Base-by-base conservation (phyloP, 2,329 filamentous ascomycete genomes). In the Aspergillus uvarum region DNA sequence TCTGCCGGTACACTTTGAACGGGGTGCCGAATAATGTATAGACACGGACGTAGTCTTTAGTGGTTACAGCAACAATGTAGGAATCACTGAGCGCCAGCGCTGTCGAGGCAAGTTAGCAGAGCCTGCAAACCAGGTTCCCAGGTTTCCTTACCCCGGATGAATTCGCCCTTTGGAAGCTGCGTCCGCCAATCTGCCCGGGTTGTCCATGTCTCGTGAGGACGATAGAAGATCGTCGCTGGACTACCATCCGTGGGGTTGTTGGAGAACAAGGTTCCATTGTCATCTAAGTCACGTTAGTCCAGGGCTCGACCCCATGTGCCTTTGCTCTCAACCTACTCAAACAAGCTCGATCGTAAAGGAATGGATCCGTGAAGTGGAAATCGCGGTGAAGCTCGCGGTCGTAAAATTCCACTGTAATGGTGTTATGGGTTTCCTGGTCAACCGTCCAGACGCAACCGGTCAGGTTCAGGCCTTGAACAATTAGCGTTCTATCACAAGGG, bases 391-490 rank as follows among this genome's bases (percentile, higher is more conserved):
- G 88, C 67, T 96, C 92, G 60, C 92, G 89, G 74, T 99, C 96
- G 74, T 98, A 97, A 74, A 99, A 99, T 70, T 98, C 95, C 2
- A 98, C 93, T 0, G 93, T 97, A 11, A 99, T 89, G 1, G 95
- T 99, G 73, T 98, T 87, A 68, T 94, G 89, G 0, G 89, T 90
- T 70, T 97, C 93, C 76, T 99, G 95, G 67, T 96, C 91, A 19
- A 99, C 91, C 0, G 94, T 98, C 92, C 95, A 99, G 8, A 97
- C 91, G 70, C 96, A 95, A 0, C 96, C 95, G 56, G 93, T 91
- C 60, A 99, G 80, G 72, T 98, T 98, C 47, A 98, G 84, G 71
- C 77, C 79, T 80, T 47, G 12, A 11, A 10, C 42, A 24, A 60
- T 78, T 59, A 78, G 74, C 58, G 63, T 56, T 31, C 38, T 14